These are phyloP conservation scores for Neohortaea acidophila DNA, from an alignment of 495 filamentous ascomycete species.

Conservation along the genomic window DNA sequence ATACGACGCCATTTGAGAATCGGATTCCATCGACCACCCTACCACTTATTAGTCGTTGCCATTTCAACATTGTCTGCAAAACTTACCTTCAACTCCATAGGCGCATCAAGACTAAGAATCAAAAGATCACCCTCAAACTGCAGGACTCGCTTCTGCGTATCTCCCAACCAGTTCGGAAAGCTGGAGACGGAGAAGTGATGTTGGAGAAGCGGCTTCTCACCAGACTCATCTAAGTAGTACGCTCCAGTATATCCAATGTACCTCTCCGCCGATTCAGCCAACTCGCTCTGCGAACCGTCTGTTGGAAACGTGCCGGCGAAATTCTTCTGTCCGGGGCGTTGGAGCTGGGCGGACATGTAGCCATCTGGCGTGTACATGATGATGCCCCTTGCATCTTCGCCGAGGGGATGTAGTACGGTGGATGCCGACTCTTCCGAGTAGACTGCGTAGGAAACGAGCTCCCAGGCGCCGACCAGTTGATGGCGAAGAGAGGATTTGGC, in stretches of 20 bases:
- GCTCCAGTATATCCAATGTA: constrained; percentile 9
- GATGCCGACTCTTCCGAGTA: not conserved
- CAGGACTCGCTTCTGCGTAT: too few relatives aligned
- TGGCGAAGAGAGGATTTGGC: constrained; percentile 4
- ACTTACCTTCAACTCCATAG: too few relatives aligned
- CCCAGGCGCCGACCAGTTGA: constrained; percentile 8
- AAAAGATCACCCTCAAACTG: too few relatives aligned
- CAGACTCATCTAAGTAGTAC: constrained; percentile 5
- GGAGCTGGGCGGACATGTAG: constrained; percentile 19
- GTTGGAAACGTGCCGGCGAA: not conserved
- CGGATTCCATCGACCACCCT: too few relatives aligned
- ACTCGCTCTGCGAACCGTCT: too few relatives aligned
- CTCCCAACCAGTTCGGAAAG: constrained; percentile 5
- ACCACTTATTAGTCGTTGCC: too few relatives aligned
- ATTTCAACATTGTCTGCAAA: too few relatives aligned
- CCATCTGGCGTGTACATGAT: constrained; percentile 17
- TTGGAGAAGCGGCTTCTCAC: not conserved
- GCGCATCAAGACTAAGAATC: too few relatives aligned
- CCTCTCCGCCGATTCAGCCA: not conserved
- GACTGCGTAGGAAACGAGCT: constrained; percentile 1
- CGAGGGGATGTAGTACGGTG: constrained; percentile 13
- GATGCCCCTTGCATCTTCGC: constrained; percentile 13
- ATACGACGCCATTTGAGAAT: too few relatives aligned
- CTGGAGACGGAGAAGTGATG: not conserved
- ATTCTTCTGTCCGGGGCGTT: constrained; percentile 5